phyloP scores from a whole-genome alignment of 1,139 yeast genomes.

The Geotrichum reessii region DNA sequence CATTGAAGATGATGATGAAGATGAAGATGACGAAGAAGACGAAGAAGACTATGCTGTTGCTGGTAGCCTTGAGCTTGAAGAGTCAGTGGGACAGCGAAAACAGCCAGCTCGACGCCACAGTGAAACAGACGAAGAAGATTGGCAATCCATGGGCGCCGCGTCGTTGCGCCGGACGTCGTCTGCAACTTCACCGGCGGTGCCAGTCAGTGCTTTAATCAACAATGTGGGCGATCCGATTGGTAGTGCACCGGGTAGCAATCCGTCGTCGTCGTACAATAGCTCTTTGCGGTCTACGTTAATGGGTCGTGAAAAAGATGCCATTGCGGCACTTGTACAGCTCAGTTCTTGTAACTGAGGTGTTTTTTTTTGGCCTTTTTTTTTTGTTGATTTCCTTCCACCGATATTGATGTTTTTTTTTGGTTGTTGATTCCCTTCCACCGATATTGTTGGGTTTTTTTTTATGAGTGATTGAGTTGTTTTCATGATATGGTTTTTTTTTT shows the following conservation, averaged over 20 bases:
- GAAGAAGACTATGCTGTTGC: slow-evolving; percentile 19
- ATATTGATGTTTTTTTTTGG: background rate
- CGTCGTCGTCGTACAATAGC: slow-evolving; percentile 1
- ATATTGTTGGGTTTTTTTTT: background rate
- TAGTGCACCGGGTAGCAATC: background rate
- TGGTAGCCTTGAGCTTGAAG: slow-evolving; percentile 19
- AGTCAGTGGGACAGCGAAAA: slow-evolving; percentile 1
- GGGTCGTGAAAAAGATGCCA: slow-evolving; percentile 19
- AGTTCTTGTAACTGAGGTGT: slow-evolving; percentile 6
- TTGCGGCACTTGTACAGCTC: slow-evolving; percentile 19
- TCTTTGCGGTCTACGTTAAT: slow-evolving; percentile 10
- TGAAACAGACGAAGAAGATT: slow-evolving; percentile 91
- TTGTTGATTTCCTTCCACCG: background rate
- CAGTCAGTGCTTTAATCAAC: background rate
- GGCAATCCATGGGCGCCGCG: slow-evolving; percentile 83
- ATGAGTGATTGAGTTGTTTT: background rate
- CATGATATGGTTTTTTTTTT: background rate
- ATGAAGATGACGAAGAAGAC: slow-evolving; percentile 13
- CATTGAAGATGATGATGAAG: slow-evolving; percentile 13
- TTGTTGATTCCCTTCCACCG: background rate
- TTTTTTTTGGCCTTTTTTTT: background rate
- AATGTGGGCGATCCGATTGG: background rate
- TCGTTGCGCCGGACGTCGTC: slow-evolving; percentile 30
- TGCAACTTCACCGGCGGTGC: background rate
- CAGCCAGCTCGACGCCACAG: slow-evolving; percentile 25